Evolutionary conservation across 164 flowering plant genomes (phyloP).

Genomic region (Nymphaea colorata): DNA sequence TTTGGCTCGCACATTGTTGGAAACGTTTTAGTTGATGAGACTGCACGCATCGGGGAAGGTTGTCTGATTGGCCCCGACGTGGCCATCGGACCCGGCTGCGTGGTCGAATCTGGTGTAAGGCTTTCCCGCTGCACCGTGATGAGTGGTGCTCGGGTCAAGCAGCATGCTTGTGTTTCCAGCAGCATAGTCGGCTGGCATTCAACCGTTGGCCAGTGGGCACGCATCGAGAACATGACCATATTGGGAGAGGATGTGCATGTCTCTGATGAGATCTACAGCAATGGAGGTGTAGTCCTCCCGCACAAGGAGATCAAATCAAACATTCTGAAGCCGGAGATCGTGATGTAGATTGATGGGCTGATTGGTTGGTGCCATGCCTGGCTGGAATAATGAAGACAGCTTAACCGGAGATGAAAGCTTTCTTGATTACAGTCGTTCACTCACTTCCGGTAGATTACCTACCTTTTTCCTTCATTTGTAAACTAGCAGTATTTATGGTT

Average conservation of each 20-base stretch:
- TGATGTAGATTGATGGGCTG: constrained; percentile 35
- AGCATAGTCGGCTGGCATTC: constrained; percentile 99
- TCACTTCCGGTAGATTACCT: too few relatives aligned
- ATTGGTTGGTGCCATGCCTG: too few relatives aligned
- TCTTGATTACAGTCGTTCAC: too few relatives aligned
- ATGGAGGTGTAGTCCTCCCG: constrained; percentile 93
- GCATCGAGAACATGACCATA: constrained; percentile 96
- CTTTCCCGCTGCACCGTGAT: constrained; percentile 92
- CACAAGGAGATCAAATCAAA: constrained; percentile 94
- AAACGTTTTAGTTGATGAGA: constrained; percentile 81
- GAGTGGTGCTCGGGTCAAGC: constrained; percentile 88
- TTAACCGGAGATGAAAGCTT: too few relatives aligned
- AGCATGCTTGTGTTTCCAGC: constrained; percentile 82
- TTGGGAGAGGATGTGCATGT: constrained; percentile 98
- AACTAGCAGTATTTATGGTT: too few relatives aligned
- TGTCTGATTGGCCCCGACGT: constrained; percentile 97
- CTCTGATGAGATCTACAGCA: constrained; percentile 86
- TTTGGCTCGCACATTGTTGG: constrained; percentile 68
- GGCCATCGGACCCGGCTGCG: constrained; percentile 93
- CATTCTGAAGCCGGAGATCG: constrained; percentile 96
- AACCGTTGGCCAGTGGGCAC: constrained; percentile 96
- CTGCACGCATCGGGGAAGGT: constrained; percentile 85
- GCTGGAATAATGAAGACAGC: too few relatives aligned
- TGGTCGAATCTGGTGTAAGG: constrained; percentile 88
- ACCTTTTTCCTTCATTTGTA: too few relatives aligned